phyloP scores from a whole-genome alignment of 2,329 filamentous ascomycete genomes.

The Fusarium robinianum region DNA sequence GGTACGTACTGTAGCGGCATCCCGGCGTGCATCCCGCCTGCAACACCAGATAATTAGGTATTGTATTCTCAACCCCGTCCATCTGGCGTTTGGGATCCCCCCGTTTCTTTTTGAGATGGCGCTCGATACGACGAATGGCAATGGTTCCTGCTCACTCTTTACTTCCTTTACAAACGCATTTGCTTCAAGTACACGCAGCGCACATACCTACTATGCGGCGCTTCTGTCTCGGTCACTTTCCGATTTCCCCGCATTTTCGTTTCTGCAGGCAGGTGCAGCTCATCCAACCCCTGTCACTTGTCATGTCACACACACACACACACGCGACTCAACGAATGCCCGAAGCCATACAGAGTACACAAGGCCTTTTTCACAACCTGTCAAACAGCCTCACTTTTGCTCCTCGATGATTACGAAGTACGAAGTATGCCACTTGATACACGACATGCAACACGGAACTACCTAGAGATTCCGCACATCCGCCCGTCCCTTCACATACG shows the following conservation, averaged over 20 bases:
- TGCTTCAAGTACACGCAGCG: no score
- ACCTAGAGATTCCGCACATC: no score
- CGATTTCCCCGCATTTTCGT: conserved; percentile 16
- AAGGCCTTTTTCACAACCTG: no score
- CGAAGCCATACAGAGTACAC: no score
- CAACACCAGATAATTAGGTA: conserved; percentile 4
- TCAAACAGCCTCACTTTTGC: no score
- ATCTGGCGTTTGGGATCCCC: no score
- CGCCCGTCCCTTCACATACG: not conserved
- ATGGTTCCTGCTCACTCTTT: no score
- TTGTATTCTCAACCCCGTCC: conserved; percentile 11
- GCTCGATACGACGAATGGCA: no score
- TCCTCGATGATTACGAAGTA: no score
- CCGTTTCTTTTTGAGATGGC: no score
- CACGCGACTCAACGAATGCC: not conserved
- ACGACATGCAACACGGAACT: not conserved
- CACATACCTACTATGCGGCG: not conserved
- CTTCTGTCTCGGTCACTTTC: conserved; percentile 21
- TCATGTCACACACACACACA: not conserved
- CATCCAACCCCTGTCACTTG: not conserved
- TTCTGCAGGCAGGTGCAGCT: no score
- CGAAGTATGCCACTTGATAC: no score
- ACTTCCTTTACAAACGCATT: not conserved
- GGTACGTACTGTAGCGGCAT: conserved; percentile 14
- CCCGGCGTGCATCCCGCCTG: conserved; percentile 7